These are phyloP conservation scores for Xylaria sp. DNA, from an alignment of 2,329 filamentous ascomycete genomes.

Conservation along the genomic window DNA sequence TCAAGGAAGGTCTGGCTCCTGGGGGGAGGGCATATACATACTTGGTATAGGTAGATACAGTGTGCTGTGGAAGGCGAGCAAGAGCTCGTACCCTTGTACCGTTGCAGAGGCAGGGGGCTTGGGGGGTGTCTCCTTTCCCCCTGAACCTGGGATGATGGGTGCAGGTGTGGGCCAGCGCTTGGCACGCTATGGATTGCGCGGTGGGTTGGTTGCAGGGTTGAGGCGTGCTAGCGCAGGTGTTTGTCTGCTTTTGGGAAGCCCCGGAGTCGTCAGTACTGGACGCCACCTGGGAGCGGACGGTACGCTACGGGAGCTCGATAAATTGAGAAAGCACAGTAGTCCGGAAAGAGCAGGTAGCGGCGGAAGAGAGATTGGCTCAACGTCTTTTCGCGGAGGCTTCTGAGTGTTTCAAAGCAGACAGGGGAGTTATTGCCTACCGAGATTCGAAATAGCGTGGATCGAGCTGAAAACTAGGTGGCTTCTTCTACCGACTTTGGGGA, in stretches of 20 bases:
- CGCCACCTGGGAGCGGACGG: conserved; percentile 1
- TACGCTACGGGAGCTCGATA: conserved; percentile 20
- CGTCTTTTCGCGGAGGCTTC: conserved; percentile 13
- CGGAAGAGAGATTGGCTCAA: conserved; percentile 24
- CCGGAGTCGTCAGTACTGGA: conserved; percentile 6
- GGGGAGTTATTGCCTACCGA: conserved; percentile 34
- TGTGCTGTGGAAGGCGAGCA: conserved; percentile 4
- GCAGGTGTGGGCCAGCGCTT: conserved; percentile 31
- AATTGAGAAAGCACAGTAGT: conserved; percentile 28
- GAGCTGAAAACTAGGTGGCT: background rate
- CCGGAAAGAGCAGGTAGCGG: conserved; percentile 31
- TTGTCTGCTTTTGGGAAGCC: conserved; percentile 28
- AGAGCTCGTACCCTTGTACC: conserved; percentile 30
- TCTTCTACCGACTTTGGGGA: background rate
- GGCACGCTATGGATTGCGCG: conserved; percentile 30
- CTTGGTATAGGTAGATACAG: conserved; percentile 9
- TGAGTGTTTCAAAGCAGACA: conserved; percentile 44
- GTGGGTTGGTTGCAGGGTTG: conserved; percentile 32
- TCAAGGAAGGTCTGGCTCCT: conserved; percentile 25
- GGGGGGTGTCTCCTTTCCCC: conserved; percentile 34
- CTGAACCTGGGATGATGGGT: conserved; percentile 35
- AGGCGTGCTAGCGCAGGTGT: conserved; percentile 33
- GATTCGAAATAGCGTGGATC: conserved; percentile 5
- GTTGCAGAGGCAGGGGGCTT: conserved; percentile 28
- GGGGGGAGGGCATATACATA: conserved; percentile 35